phyloP scores from a whole-genome alignment of 257 asterid species.

The Buddleja alternifolia region DNA sequence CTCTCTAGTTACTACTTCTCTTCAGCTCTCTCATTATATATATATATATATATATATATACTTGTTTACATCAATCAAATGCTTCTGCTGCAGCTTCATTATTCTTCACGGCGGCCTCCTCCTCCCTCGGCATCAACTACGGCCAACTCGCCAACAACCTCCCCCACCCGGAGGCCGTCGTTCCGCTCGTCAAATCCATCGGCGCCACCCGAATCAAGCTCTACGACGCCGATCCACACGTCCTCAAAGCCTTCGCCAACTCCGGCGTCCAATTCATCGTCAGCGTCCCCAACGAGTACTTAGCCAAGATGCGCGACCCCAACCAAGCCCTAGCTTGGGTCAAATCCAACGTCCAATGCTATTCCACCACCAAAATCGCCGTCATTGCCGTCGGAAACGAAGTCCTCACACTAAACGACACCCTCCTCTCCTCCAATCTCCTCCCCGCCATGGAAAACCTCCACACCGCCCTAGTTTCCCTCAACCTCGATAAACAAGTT shows the following conservation, averaged over 20 bases:
- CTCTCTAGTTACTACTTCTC: background rate
- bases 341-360: constrained; percentile 58
- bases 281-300: constrained; percentile 65
- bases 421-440: constrained; percentile 53
- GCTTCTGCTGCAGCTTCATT: constrained; percentile 27
- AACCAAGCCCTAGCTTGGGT: constrained; percentile 69
- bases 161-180: constrained; percentile 66
- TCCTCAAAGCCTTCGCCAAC: constrained; percentile 83
- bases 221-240: constrained; percentile 78
- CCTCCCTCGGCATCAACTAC: constrained; percentile 73
- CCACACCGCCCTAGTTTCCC: constrained; percentile 59
- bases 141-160: constrained; percentile 87
- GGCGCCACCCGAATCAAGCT: constrained; percentile 74
- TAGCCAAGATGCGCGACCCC: constrained; percentile 57
- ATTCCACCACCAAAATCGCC: constrained; percentile 68
- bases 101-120: constrained; percentile 32
- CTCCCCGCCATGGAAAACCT: constrained; percentile 80
- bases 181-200: constrained; percentile 70
- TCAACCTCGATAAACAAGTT: constrained; percentile 61
- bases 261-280: constrained; percentile 75
- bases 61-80: too few species aligned
- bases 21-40: background rate
- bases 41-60: background rate
- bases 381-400: constrained; percentile 86
- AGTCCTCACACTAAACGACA: constrained; percentile 65